Conservation (phyloP, 495 filamentous ascomycete species). For the Bathelium albidoporum region DNA sequence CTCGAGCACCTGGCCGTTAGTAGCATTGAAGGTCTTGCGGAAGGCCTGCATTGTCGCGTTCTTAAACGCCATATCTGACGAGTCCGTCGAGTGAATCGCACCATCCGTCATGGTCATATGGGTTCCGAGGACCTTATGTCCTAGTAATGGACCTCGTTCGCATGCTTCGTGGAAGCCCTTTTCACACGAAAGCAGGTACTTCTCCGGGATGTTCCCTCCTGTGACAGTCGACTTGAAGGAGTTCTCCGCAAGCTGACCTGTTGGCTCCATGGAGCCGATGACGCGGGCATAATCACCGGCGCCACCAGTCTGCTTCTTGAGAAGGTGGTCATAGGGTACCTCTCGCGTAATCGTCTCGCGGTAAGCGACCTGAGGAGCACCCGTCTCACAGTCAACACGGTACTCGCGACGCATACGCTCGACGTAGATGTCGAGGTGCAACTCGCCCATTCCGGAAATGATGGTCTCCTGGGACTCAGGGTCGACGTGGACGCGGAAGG, state of each 20-base stretch:
- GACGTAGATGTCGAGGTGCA: conserved; percentile 95
- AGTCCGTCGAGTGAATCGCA: conserved; percentile 96
- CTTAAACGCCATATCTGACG: conserved; percentile 97
- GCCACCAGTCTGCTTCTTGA: conserved; percentile 95
- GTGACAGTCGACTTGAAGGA: conserved; percentile 76
- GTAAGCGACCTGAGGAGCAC: conserved; percentile 94
- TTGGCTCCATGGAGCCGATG: conserved; percentile 85
- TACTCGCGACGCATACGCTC: conserved; percentile 98
- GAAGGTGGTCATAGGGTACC: conserved; percentile 79
- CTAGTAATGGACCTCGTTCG: conserved; percentile 81
- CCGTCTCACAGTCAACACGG: conserved; percentile 87
- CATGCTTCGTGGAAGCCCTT: conserved; percentile 87
- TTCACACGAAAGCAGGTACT: conserved; percentile 90
- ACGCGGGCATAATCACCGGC: conserved; percentile 95
- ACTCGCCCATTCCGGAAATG: conserved; percentile 96
- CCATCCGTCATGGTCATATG: conserved; percentile 93
- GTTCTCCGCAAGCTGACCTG: conserved; percentile 59
- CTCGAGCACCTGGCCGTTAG: conserved; percentile 73
- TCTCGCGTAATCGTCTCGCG: conserved; percentile 78
- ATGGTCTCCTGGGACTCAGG: conserved; percentile 86
- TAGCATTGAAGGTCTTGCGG: conserved; percentile 81
- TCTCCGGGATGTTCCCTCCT: conserved; percentile 88
- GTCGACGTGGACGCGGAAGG: conserved; percentile 91
- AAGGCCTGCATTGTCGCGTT: conserved; percentile 93
- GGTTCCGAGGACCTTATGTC: conserved; percentile 84